A percentile compares a stretch with the other conserved stretches of the same genome.
Conservation (phyloP, 108 stramenopile species). For the Aurantiochytrium sp. region DNA sequence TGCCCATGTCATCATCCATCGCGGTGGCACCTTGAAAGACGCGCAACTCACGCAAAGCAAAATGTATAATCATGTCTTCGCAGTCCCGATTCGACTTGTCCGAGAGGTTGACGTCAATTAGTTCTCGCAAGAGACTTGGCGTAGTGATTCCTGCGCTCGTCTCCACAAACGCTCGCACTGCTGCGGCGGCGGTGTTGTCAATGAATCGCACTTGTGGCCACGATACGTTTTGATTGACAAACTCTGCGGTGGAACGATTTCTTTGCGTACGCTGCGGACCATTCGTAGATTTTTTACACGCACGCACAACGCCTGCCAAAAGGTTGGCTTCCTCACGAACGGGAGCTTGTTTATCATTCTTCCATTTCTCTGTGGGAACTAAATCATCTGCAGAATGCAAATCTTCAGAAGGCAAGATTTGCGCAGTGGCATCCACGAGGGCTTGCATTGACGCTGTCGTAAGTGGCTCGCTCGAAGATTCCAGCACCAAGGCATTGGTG, state of each 20-base stretch:
- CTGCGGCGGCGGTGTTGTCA: background rate
- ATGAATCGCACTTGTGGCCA: background rate
- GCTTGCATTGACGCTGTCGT: too few species aligned
- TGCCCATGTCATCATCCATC: background rate
- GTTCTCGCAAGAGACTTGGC: background rate
- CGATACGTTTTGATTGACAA: background rate
- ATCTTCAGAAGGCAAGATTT: too few species aligned
- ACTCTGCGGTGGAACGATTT: background rate
- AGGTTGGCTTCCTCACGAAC: background rate
- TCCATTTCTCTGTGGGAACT: too few species aligned
- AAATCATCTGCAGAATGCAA: too few species aligned
- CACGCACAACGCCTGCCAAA: background rate
- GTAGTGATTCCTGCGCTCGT: background rate
- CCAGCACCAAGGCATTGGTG: background rate
- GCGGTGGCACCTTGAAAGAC: background rate
- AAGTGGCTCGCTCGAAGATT: too few species aligned
- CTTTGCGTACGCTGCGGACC: background rate
- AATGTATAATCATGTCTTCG: background rate
- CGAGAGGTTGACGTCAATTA: background rate
- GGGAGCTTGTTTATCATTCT: too few species aligned
- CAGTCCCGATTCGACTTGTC: background rate
- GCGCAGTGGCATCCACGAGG: too few species aligned
- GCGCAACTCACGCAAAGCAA: background rate
- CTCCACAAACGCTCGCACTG: background rate
- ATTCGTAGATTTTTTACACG: background rate